phyloP scores from a whole-genome alignment of 352 stramenopile genomes.

The Phytopythium kandeliae region DNA sequence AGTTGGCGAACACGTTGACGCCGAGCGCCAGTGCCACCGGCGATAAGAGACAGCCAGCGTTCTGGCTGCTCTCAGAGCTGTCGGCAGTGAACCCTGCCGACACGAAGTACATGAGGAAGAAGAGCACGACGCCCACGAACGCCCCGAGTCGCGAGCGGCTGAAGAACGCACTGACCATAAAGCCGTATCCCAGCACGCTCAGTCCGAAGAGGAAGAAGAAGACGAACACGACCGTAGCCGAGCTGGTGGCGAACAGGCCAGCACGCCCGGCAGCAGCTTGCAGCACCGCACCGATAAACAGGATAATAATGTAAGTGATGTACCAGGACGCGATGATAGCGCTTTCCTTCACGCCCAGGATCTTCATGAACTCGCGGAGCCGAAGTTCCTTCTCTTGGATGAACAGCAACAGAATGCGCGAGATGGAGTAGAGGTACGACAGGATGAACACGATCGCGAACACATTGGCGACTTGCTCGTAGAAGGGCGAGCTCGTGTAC shows the following conservation, averaged over 20 bases:
- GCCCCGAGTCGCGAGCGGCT: constrained; percentile 42
- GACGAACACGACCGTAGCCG: constrained; percentile 54
- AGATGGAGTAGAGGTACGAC: constrained; percentile 85
- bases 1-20: constrained; percentile 40
- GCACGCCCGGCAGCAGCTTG: constrained; percentile 36
- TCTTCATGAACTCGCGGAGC: constrained; percentile 87
- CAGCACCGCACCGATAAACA: constrained; percentile 54
- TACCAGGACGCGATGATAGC: constrained; percentile 69
- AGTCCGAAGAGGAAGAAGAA: constrained; percentile 69
- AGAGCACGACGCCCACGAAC: constrained; percentile 71
- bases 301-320: constrained; percentile 83
- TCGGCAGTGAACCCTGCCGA: constrained; percentile 25
- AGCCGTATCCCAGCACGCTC: constrained; percentile 42
- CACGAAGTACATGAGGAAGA: constrained; percentile 84
- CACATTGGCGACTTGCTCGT: constrained; percentile 40
- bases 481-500: constrained; percentile 51
- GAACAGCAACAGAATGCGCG: constrained; percentile 70
- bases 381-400: constrained; percentile 89
- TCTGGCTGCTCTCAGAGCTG: constrained; percentile 27
- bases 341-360: constrained; percentile 82
- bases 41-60: constrained; percentile 41
- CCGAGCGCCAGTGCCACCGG: constrained; percentile 62
- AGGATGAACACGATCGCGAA: constrained; percentile 88
- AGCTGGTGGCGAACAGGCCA: constrained; percentile 37
- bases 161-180: constrained; percentile 76